Conservation (phyloP, 805 yeast species). For the Saccharomycopsis malanga region DNA sequence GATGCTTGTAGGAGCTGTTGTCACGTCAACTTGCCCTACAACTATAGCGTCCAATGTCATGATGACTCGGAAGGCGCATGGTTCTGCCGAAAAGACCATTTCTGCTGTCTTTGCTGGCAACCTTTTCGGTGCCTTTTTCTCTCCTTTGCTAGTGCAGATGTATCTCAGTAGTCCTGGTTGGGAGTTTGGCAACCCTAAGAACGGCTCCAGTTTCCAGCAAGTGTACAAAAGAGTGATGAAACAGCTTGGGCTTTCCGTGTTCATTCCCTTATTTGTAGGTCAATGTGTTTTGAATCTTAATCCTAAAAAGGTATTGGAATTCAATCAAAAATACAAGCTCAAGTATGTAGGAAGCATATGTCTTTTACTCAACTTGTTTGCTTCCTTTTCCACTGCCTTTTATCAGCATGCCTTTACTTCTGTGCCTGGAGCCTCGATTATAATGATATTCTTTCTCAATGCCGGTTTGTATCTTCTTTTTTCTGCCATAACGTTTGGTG, state of each 20-base stretch:
- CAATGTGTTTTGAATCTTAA: conserved; percentile 68
- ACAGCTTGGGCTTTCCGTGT: conserved; percentile 77
- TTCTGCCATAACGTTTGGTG: conserved; percentile 52
- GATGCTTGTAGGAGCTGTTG: conserved; percentile 74
- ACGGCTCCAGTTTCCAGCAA: conserved; percentile 42
- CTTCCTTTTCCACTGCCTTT: conserved; percentile 82
- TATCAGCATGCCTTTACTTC: conserved; percentile 70
- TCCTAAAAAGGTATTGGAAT: conserved; percentile 60
- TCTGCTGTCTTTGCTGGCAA: conserved; percentile 86
- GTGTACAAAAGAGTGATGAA: conserved; percentile 77
- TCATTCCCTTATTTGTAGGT: conserved; percentile 84
- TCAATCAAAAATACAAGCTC: conserved; percentile 48
- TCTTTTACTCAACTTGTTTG: conserved; percentile 69
- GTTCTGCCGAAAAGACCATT: conserved; percentile 69
- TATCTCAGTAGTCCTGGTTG: conserved; percentile 49
- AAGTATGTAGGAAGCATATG: conserved; percentile 74
- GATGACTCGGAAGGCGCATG: conserved; percentile 82
- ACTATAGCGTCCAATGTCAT: conserved; percentile 89
- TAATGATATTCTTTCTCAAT: conserved; percentile 77
- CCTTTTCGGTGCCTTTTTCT: conserved; percentile 75
- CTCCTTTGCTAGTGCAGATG: conserved; percentile 80
- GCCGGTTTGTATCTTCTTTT: conserved; percentile 72
- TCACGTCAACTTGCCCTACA: conserved; percentile 85
- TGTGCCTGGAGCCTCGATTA: conserved; percentile 60
- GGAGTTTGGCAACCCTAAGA: conserved; percentile 75